Evolutionary conservation across 108 stramenopile genomes (phyloP).

Genomic region (Conticribra weissflogii): DNA sequence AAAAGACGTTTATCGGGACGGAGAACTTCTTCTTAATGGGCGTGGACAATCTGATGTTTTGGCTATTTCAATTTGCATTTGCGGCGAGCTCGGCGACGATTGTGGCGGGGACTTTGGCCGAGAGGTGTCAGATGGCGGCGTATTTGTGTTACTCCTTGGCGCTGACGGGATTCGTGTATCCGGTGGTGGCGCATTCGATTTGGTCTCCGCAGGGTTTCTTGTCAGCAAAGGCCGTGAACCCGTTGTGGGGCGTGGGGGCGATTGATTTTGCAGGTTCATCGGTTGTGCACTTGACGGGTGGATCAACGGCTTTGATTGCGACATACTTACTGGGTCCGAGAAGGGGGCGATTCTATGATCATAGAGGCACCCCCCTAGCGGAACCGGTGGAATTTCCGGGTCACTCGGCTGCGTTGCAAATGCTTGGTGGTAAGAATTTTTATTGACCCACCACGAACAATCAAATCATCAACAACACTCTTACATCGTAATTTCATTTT

Average conservation of each 20-base stretch:
- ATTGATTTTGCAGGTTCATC: conserved; percentile 94
- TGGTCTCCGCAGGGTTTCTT: conserved; percentile 62
- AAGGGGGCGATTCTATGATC: conserved; percentile 84
- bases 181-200: conserved; percentile 59
- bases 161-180: conserved; percentile 67
- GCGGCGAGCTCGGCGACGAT: conserved; percentile 89
- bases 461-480: conserved; percentile 8
- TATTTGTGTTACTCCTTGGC: conserved; percentile 64
- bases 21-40: conserved; percentile 55
- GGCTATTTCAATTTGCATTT: conserved; percentile 89
- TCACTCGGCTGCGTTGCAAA: conserved; percentile 76
- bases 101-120: conserved; percentile 92
- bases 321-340: conserved; percentile 86
- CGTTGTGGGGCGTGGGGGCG: conserved; percentile 73
- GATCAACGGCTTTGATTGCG: conserved; percentile 83
- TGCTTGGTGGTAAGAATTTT: conserved; percentile 42
- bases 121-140: conserved; percentile 79
- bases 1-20: conserved; percentile 68
- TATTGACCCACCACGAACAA: conserved; percentile 17
- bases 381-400: conserved; percentile 65
- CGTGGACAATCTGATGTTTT: conserved; percentile 48
- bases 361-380: conserved; percentile 70
- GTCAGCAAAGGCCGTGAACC: conserved; percentile 49
- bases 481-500: conserved; percentile 19
- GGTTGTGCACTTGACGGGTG: conserved; percentile 96